Conservation (phyloP, 2,329 filamentous ascomycete species). For the Arthrobotrys iridis region DNA sequence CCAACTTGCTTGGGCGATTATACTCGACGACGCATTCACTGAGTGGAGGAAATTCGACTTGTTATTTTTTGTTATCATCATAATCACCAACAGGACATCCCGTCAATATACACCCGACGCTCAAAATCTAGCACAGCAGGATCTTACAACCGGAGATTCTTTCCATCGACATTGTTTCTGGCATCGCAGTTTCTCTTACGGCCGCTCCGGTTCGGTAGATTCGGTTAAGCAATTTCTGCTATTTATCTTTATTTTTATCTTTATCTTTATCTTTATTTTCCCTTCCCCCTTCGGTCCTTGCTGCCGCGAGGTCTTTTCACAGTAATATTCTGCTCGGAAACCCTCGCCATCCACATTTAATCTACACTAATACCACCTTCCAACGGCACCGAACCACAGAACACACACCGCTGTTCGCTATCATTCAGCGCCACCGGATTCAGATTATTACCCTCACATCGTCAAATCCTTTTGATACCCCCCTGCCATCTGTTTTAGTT, state of each 20-base stretch:
- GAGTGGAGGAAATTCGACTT: slow-evolving; percentile 34
- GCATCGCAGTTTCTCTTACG: neutral
- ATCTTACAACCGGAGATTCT: neutral
- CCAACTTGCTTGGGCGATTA: slow-evolving; percentile 41
- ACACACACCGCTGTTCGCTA: slow-evolving; percentile 15
- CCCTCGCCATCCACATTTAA: slow-evolving; percentile 27
- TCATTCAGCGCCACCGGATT: slow-evolving; percentile 15
- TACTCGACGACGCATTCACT: slow-evolving; percentile 49
- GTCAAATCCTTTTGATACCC: slow-evolving; percentile 17
- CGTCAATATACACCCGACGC: slow-evolving; percentile 2
- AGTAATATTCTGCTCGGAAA: slow-evolving; percentile 51
- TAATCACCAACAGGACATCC: slow-evolving; percentile 25
- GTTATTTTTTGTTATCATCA: slow-evolving; percentile 10
- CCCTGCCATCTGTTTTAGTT: neutral
- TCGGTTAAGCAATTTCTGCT: slow-evolving; percentile 1
- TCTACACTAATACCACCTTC: slow-evolving; percentile 33
- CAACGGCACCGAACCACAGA: neutral
- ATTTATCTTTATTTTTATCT: neutral
- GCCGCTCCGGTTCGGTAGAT: slow-evolving; percentile 31
- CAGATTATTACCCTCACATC: slow-evolving; percentile 24
- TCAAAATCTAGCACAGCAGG: neutral
- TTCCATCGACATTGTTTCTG: slow-evolving; percentile 2
- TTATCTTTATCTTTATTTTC: neutral
- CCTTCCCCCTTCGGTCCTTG: slow-evolving; percentile 6
- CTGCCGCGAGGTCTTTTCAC: slow-evolving; percentile 41